Conservation (phyloP, 2,329 filamentous ascomycete genomes). For the Knoxdaviesia capensis region DNA sequence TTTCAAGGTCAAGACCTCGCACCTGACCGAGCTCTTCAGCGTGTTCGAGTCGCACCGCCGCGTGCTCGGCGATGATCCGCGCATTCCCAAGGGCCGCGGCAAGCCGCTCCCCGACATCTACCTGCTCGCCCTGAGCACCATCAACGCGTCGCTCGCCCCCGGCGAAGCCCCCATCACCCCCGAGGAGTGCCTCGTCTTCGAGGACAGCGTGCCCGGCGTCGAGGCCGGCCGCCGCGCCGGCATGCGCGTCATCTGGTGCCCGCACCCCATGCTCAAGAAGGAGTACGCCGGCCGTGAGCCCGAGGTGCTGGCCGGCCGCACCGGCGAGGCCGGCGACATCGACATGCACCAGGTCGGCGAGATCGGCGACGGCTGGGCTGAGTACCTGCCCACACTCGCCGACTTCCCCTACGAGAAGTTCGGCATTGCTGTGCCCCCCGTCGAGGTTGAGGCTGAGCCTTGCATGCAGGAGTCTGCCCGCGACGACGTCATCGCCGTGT, state of each 20-base stretch:
- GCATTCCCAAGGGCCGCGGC: slow-evolving; percentile 61
- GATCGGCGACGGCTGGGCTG: slow-evolving; percentile 38
- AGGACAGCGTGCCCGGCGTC: slow-evolving; percentile 84
- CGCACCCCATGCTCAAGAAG: slow-evolving; percentile 56
- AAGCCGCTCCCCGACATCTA: slow-evolving; percentile 96
- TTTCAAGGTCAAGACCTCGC: slow-evolving; percentile 56
- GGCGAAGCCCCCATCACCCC: slow-evolving; percentile 48
- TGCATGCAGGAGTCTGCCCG: slow-evolving; percentile 20
- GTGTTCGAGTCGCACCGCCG: slow-evolving; percentile 50
- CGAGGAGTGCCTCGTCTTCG: slow-evolving; percentile 86
- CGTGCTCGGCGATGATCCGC: slow-evolving; percentile 67
- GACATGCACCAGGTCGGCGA: slow-evolving; percentile 36
- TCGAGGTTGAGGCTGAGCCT: slow-evolving; percentile 20
- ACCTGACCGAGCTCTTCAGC: slow-evolving; percentile 36
- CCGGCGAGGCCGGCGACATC: slow-evolving; percentile 41
- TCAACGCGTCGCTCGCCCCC: slow-evolving; percentile 52
- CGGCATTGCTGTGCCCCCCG: slow-evolving; percentile 26
- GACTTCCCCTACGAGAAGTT: slow-evolving; percentile 38
- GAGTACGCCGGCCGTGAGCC: slow-evolving; percentile 61
- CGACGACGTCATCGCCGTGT: slow-evolving; percentile 6
- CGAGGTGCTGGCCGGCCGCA: slow-evolving; percentile 66
- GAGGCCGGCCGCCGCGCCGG: slow-evolving; percentile 79
- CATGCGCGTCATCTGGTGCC: slow-evolving; percentile 88
- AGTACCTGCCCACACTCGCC: slow-evolving; percentile 28
- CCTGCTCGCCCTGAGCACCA: slow-evolving; percentile 60